phyloP scores from a whole-genome alignment of 169 alveolate genomes.

The Cystoisospora suis region DNA sequence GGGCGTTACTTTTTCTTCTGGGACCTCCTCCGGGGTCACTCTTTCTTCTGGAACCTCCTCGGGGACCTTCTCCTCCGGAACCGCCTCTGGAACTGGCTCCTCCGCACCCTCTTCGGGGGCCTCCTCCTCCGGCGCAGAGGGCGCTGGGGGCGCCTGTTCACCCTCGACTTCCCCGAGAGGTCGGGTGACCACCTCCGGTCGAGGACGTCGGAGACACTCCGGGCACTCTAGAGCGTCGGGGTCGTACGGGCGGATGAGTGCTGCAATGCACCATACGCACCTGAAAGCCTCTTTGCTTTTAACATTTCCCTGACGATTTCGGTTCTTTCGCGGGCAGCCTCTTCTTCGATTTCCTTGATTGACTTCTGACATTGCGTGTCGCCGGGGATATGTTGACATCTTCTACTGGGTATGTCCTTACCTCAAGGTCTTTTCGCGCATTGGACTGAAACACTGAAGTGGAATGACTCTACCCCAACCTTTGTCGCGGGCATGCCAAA shows the following conservation, averaged over 20 bases:
- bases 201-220: background rate
- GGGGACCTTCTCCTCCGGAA: too few relatives aligned
- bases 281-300: background rate
- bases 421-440: background rate
- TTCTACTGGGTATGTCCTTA: background rate
- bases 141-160: background rate
- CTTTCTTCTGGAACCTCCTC: too few relatives aligned
- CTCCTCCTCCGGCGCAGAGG: background rate
- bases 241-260: background rate
- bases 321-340: background rate
- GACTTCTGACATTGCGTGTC: background rate
- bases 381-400: background rate
- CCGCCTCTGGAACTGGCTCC: background rate
- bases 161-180: background rate
- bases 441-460: background rate
- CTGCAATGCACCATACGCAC: background rate
- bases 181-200: background rate
- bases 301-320: background rate
- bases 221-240: background rate
- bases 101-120: background rate
- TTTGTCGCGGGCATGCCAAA: background rate
- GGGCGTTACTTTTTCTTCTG: too few relatives aligned
- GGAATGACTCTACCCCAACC: background rate
- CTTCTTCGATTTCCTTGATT: background rate
- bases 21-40: too few relatives aligned